Conservation (phyloP, 148 eudicot genomes). For the Polygonum maritimum region DNA sequence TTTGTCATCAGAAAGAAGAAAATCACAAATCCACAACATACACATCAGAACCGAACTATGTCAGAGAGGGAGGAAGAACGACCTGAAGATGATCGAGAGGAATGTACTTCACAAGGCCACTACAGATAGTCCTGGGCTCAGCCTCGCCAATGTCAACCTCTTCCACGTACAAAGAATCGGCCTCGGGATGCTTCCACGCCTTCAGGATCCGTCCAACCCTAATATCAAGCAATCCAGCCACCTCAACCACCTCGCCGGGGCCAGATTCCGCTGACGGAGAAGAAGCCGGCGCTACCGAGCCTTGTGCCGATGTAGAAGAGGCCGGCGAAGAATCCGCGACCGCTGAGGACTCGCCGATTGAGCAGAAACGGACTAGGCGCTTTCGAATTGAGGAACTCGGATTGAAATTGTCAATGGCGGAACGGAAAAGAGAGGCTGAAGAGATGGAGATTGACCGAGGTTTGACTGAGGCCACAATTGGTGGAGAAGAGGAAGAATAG, state of each 20-base stretch:
- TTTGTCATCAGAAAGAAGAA: not conserved
- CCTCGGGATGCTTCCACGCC: slow-evolving; percentile 81
- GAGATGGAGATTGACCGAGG: slow-evolving; percentile 13
- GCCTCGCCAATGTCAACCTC: slow-evolving; percentile 83
- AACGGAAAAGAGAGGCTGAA: not conserved
- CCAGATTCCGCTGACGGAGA: slow-evolving; percentile 8
- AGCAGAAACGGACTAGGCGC: slow-evolving; percentile 20
- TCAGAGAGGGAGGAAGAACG: slow-evolving; percentile 14
- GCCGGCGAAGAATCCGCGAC: slow-evolving; percentile 15
- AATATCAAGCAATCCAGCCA: slow-evolving; percentile 54
- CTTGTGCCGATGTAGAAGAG: not conserved
- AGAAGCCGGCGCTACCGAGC: not conserved
- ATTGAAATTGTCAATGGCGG: not conserved
- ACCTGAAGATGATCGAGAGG: slow-evolving; percentile 72
- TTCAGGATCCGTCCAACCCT: slow-evolving; percentile 68
- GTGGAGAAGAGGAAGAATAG: slow-evolving; percentile 5
- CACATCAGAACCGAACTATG: not conserved
- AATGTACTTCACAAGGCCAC: slow-evolving; percentile 79
- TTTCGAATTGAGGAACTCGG: slow-evolving; percentile 4
- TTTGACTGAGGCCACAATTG: slow-evolving; percentile 3
- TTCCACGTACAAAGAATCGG: slow-evolving; percentile 78
- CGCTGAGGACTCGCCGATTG: slow-evolving; percentile 14
- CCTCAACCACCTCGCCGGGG: slow-evolving; percentile 23
- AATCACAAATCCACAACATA: not conserved
- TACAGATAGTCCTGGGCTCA: slow-evolving; percentile 68